Conservation (phyloP, 768 basidiomycete genomes). For the Suillus clintonianus region DNA sequence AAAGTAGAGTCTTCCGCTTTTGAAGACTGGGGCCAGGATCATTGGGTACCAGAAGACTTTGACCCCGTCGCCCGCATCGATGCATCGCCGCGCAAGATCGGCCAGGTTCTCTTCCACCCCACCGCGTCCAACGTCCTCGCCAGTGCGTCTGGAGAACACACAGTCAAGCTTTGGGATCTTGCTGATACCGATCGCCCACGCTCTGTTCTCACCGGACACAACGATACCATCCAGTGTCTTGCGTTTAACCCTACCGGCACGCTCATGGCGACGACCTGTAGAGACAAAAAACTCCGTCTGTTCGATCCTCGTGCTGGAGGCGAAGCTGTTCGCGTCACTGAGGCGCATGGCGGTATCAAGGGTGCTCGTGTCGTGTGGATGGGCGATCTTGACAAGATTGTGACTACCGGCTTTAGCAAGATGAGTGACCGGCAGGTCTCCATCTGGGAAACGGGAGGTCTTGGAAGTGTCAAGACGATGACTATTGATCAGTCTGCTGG, state of each 20-base stretch:
- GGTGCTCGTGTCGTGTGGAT: conserved; percentile 88
- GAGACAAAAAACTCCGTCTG: conserved; percentile 89
- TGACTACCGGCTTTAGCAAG: conserved; percentile 95
- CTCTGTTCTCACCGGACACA: conserved; percentile 68
- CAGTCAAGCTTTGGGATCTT: conserved; percentile 91
- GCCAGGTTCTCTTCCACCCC: conserved; percentile 93
- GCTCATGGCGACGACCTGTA: conserved; percentile 82
- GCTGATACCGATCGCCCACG: conserved; percentile 67
- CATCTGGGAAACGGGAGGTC: conserved; percentile 84
- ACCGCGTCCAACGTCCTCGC: conserved; percentile 87
- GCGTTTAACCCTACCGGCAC: conserved; percentile 82
- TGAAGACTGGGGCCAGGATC: conserved; percentile 83
- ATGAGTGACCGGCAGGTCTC: conserved; percentile 93
- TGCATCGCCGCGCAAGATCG: conserved; percentile 84
- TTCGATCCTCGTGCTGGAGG: conserved; percentile 87
- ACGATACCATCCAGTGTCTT: conserved; percentile 85
- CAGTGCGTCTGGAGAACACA: conserved; percentile 78
- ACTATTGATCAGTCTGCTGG: conserved; percentile 89
- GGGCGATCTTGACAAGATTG: conserved; percentile 85
- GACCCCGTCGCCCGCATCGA: conserved; percentile 83
- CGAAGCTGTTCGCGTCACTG: conserved; percentile 79
- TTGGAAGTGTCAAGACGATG: conserved; percentile 76
- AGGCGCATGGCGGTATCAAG: conserved; percentile 94
- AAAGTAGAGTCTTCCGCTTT: conserved; percentile 70
- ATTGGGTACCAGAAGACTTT: conserved; percentile 81